Evolutionary conservation across 2,329 filamentous ascomycete genomes (phyloP).

Genomic region (Tolypocladium ovalisporum): DNA sequence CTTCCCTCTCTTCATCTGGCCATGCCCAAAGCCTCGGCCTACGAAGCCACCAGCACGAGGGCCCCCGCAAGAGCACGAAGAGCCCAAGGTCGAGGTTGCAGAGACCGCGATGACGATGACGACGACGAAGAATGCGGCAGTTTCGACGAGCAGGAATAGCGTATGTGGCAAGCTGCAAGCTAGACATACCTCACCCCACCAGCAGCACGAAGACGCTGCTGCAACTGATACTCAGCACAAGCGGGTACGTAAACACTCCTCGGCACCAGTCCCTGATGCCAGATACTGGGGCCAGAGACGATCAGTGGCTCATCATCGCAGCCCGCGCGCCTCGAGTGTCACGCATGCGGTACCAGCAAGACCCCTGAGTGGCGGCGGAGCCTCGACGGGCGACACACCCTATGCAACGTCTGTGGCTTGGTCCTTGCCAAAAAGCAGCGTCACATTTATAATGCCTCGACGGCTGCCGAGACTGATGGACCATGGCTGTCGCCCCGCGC

Average conservation of each 20-base stretch:
- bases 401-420: constrained; percentile 65
- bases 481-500: no score
- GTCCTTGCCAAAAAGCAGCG: constrained; percentile 21
- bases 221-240: neutral
- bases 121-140: no score
- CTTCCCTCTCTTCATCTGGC: constrained; percentile 1
- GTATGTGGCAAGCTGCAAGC: neutral
- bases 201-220: neutral
- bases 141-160: neutral
- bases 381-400: constrained; percentile 60
- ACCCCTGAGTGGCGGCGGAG: constrained; percentile 68
- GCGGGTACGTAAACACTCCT: neutral
- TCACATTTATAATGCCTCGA: neutral
- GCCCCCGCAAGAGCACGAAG: neutral
- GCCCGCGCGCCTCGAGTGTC: constrained; percentile 14
- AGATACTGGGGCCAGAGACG: neutral
- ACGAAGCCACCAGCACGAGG: neutral
- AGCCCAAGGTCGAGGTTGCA: neutral
- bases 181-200: neutral
- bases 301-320: neutral
- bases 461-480: neutral
- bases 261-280: neutral
- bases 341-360: constrained; percentile 54
- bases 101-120: neutral
- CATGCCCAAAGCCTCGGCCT: neutral